Evolutionary conservation across 352 stramenopile species (phyloP).

Genomic region (Phytophthora crassamura): DNA sequence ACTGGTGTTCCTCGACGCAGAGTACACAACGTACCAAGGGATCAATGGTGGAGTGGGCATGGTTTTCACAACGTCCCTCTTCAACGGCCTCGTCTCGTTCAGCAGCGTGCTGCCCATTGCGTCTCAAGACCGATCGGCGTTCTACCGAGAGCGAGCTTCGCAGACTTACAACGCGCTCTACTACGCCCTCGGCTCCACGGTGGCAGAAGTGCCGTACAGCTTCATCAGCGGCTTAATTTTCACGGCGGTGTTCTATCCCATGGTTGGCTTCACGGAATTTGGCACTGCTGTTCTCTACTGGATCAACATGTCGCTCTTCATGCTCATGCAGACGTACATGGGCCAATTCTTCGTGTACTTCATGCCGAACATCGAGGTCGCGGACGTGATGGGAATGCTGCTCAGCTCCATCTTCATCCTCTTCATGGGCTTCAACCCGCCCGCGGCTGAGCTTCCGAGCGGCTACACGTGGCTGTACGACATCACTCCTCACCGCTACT

Average conservation of each 20-base stretch:
- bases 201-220: constrained; percentile 70
- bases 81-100: constrained; percentile 77
- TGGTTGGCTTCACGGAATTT: constrained; percentile 50
- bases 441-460: constrained; percentile 45
- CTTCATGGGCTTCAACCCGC: constrained; percentile 60
- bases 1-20: constrained; percentile 71
- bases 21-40: constrained; percentile 48
- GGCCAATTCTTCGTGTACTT: constrained; percentile 47
- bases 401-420: constrained; percentile 60
- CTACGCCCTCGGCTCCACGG: constrained; percentile 53
- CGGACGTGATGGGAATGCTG: constrained; percentile 37
- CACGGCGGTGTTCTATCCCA: constrained; percentile 51
- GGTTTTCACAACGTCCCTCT: constrained; percentile 83
- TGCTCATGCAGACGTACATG: constrained; percentile 56
- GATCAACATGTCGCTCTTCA: constrained; percentile 46
- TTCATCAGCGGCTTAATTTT: constrained; percentile 49
- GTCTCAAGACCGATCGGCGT: constrained; percentile 72
- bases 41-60: constrained; percentile 65
- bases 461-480: constrained; percentile 56
- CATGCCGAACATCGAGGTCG: constrained; percentile 40
- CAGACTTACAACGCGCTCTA: constrained; percentile 77
- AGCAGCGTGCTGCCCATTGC: constrained; percentile 75
- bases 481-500: constrained; percentile 33
- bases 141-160: constrained; percentile 68
- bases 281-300: constrained; percentile 49